Evolutionary conservation across 139 green algal genomes (phyloP).

Genomic region (Coelastrella sp.): DNA sequence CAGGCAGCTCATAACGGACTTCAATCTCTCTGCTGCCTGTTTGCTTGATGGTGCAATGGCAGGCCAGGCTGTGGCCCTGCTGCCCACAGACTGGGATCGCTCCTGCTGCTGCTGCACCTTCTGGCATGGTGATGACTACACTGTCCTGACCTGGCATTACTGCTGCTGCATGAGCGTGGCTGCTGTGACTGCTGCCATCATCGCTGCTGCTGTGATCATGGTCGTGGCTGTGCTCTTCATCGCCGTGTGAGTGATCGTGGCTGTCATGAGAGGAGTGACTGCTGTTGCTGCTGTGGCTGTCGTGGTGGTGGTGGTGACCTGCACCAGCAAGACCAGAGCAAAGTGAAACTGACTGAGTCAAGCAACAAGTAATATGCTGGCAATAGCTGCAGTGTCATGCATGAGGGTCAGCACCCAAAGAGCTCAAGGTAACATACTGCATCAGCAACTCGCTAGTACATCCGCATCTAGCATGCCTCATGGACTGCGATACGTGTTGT

Average conservation of each 20-base stretch:
- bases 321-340: background rate
- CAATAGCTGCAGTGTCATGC: no score
- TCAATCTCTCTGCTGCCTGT: conserved; percentile 44
- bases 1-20: conserved; percentile 37
- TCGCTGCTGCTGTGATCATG: background rate
- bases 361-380: no score
- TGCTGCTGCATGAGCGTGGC: background rate
- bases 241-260: conserved; percentile 40
- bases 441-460: no score
- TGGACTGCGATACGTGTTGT: no score
- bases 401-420: no score
- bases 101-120: background rate
- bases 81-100: background rate
- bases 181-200: conserved; percentile 6
- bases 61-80: background rate
- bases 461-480: no score
- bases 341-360: no score
- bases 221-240: conserved; percentile 1
- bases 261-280: background rate
- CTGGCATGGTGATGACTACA: conserved; percentile 22
- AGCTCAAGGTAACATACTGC: no score
- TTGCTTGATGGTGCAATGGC: background rate
- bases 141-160: background rate
- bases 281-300: background rate
- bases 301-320: background rate